A percentile compares a stretch with the other conserved stretches of the same genome.
Evolutionary conservation across 371 early-diverging fungal genomes (phyloP).

Genomic region (Dinochytrium kinnereticum): DNA sequence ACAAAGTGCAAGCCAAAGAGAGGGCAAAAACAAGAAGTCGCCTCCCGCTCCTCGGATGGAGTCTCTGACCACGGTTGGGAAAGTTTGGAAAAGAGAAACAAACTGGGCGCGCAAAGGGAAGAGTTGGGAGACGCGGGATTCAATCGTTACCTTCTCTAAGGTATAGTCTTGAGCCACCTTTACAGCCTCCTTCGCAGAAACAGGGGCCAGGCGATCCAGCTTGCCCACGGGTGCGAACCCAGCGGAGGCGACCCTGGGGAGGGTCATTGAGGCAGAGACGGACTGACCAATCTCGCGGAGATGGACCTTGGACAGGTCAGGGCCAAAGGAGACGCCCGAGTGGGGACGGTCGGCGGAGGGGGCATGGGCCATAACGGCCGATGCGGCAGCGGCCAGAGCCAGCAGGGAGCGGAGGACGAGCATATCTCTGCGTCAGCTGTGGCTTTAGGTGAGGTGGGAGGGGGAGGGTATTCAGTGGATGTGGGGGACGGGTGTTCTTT

Average conservation of each 20-base stretch:
- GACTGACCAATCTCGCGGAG: background rate
- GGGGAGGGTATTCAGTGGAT: no score
- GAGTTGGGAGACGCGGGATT: no score
- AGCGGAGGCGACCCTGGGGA: background rate
- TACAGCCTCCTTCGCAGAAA: background rate
- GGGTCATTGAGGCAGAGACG: background rate
- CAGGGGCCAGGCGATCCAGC: no score
- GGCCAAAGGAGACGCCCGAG: constrained; percentile 20
- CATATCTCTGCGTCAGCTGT: no score
- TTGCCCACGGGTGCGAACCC: no score
- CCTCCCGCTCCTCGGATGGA: background rate
- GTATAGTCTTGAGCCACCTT: no score
- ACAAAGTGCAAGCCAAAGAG: background rate
- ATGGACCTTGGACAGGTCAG: background rate
- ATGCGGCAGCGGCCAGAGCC: background rate
- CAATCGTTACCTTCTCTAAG: no score
- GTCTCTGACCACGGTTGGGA: background rate
- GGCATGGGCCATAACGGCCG: background rate
- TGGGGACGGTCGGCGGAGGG: background rate
- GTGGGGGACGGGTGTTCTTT: no score
- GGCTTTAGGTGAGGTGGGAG: no score
- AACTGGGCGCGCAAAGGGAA: no score
- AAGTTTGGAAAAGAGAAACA: no score
- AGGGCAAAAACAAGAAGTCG: background rate
- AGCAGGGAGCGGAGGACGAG: constrained; percentile 2